Evolutionary conservation across 1,284 basidiomycete species (phyloP), one percentile per base, ranked within the genome.

Genomic region (Hypsizygus ulmarius): DNA sequence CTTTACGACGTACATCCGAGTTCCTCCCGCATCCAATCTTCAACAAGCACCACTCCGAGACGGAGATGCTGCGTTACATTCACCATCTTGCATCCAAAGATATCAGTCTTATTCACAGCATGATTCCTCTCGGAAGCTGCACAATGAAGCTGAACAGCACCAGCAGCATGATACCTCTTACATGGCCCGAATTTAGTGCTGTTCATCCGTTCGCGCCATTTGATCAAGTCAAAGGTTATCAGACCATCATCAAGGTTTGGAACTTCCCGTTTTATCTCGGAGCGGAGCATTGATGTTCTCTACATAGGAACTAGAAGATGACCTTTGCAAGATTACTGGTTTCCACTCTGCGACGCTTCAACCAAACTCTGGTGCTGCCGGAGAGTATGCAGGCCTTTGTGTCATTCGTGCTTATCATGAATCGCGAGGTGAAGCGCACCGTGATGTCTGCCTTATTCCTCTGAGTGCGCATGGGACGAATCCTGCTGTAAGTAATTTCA

Each of bases 71-170:
- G 42, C 90, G 94, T 39, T 97, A 97, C 72, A 92, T 99, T 65
- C 84, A 93, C 71, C 86, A 93, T 59, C 81, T 99, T 39, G 92
- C 96, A 58, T 84, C 85, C 47, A 98, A 98, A 74, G 96, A 99
- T 66, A 81, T 98, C 48, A 91, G 92, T 27, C 86, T 99, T 29
- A 89, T 91, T 5, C 95, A 99, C 65, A 85, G 92, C 33, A 98
- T 98, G 93, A 97, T 97, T 60, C 90, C 97, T 3, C 83, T 99
- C 10, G 96, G 96, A 47, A 96, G 90, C 61, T 95, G 92, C 68
- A 95, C 93, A 8, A 97, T 96, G 93, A 95, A 97, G 75, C 79
- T 97, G 55, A 97, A 97, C 74, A 93, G 91, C 63, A 96, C 93
- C 11, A 94, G 91, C 39, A 95, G 93, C 57, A 97, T 99, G 95